phyloP scores from a whole-genome alignment of 1,284 basidiomycete genomes.

The Sporisorium iseilematis-ciliati region DNA sequence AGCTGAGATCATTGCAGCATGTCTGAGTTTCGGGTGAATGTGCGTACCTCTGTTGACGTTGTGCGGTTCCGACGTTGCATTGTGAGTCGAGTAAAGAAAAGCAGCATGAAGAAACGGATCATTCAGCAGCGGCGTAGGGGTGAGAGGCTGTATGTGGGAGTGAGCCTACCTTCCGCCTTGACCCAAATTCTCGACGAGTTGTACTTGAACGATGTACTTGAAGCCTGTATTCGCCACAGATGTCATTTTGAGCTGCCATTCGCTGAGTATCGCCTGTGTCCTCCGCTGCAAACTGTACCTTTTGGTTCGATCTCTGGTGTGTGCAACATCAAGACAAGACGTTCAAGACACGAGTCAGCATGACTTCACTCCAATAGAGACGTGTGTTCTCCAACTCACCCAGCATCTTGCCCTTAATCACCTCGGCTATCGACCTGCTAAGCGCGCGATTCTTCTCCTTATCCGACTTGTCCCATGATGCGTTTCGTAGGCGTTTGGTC shows the following conservation, averaged over 20 bases:
- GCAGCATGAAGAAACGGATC: background rate
- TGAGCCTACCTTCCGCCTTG: constrained; percentile 60
- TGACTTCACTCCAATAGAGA: background rate
- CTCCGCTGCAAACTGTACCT: constrained; percentile 15
- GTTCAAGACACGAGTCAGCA: background rate
- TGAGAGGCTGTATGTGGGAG: too few species aligned
- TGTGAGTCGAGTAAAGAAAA: background rate
- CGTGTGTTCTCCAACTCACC: constrained; percentile 17
- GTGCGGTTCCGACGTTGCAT: background rate
- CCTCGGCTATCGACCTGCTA: constrained; percentile 47
- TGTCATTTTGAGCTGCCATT: constrained; percentile 1
- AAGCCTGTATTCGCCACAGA: constrained; percentile 26
- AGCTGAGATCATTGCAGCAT: background rate
- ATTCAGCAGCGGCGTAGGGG: background rate
- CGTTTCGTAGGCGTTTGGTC: constrained; percentile 19
- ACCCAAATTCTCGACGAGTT: constrained; percentile 59
- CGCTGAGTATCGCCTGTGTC: background rate
- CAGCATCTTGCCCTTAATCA: constrained; percentile 53
- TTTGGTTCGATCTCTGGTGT: constrained; percentile 48
- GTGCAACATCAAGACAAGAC: background rate
- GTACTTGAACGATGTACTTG: constrained; percentile 61
- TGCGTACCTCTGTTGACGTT: constrained; percentile 12
- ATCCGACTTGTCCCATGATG: constrained; percentile 50
- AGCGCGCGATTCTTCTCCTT: constrained; percentile 47
- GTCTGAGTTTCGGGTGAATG: background rate